Evolutionary conservation across 2,329 filamentous ascomycete species (phyloP), one percentile per base, ranked within the genome.

Genomic region (Aureobasidium sp.): DNA sequence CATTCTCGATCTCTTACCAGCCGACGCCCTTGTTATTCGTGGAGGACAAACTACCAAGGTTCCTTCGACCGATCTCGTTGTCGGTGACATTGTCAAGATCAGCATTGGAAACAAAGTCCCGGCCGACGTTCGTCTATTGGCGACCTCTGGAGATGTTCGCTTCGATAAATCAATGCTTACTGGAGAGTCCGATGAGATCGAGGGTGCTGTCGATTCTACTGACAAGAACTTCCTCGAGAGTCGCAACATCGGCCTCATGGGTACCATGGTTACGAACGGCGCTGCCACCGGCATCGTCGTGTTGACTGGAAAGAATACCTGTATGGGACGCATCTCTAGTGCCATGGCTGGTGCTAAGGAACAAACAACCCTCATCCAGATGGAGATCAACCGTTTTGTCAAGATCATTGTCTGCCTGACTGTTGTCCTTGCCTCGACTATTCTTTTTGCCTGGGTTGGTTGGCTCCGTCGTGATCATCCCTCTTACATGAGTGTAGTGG

Each of bases 361-460:
- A 33, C 68, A 72, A 5, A 65, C 73, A 10, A 74, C 76, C 0
- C 67, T 76, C 7, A 77, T 77, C 42, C 76, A 75, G 55, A 63
- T 62, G 4, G 76, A 79, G 64, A 78, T 79, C 35, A 71, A 66
- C 31, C 75, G 75, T 27, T 79, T 79, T 13, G 75, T 78, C 11
- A 63, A 61, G 6, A 77, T 78, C 62, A 77, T 78, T 29, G 71
- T 77, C 19, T 63, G 60, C 54, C 50, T 77, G 49, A 78, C 75
- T 0, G 35, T 77, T 15, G 27, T 72, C 17, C 67, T 78, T 10
- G 75, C 74, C 0, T 53, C 62, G 43, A 51, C 63, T 0, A 79
- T 81, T 21, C 65, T 78, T 0, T 69, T 81, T 46, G 76, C 77
- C 1, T 81, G 76, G 76, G 65, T 69, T 4, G 74, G 68, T 2